Percentiles rank a stretch among this genome's conserved stretches.
These are phyloP conservation scores for Eimeria falciformis DNA, from an alignment of 169 alveolate genomes.

Conservation along the genomic window DNA sequence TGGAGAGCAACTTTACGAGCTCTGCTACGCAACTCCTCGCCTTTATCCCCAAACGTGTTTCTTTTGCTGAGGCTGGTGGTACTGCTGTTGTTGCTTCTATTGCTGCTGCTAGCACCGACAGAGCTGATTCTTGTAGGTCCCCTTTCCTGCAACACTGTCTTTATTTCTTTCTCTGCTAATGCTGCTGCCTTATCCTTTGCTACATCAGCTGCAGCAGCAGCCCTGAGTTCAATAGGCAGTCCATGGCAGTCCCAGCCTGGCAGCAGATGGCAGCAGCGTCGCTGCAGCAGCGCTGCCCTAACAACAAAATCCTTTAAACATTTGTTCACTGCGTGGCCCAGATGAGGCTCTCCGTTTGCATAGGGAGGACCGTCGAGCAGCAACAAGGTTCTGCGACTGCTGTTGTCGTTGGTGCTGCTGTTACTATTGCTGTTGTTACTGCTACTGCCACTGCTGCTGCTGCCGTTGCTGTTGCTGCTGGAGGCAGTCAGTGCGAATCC, in stretches of 20 bases:
- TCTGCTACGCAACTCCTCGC: constrained; percentile 43
- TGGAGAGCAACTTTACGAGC: constrained; percentile 62
- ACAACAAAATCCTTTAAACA: constrained; percentile 88
- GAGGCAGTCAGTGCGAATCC: constrained; percentile 50
- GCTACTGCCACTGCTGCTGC: background rate
- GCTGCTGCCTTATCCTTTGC: constrained; percentile 74
- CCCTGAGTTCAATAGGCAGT: constrained; percentile 89
- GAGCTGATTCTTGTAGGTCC: background rate
- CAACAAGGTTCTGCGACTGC: constrained; percentile 54
- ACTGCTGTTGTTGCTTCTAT: background rate
- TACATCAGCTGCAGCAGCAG: constrained; percentile 22
- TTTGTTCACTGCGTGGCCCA: constrained; percentile 91
- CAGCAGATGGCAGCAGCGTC: constrained; percentile 84
- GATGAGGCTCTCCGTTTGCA: constrained; percentile 91
- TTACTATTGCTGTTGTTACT: background rate
- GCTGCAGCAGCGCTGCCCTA: constrained; percentile 80
- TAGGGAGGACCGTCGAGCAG: constrained; percentile 93
- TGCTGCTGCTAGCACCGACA: no score
- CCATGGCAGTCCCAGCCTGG: constrained; percentile 96
- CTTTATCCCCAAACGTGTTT: background rate
- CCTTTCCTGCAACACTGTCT: background rate
- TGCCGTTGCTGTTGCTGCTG: background rate
- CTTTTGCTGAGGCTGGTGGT: constrained; percentile 18
- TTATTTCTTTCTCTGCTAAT: constrained; percentile 38
- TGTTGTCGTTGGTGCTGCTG: background rate